phyloP scores from a whole-genome alignment of 2,329 filamentous ascomycete species.

The Fusarium foetens region DNA sequence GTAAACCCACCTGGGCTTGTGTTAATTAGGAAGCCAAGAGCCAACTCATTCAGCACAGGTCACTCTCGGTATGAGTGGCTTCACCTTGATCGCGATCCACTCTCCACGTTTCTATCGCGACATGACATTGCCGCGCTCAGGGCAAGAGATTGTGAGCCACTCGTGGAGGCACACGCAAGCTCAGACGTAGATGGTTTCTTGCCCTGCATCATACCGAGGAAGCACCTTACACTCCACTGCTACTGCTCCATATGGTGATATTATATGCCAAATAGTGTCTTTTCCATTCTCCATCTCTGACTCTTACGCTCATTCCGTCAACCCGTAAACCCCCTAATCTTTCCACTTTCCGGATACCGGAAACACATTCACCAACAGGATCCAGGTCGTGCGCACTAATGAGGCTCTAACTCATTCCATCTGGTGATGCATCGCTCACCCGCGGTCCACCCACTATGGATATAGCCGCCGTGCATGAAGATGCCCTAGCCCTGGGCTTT shows the following conservation, averaged over 20 bases:
- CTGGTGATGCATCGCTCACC: conserved; percentile 35
- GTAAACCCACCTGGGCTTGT: conserved; percentile 26
- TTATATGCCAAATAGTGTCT: conserved; percentile 17
- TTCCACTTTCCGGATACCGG: conserved; percentile 21
- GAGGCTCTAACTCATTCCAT: conserved; percentile 11
- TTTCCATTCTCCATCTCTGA: conserved; percentile 14
- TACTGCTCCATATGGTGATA: conserved; percentile 19
- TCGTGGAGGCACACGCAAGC: conserved; percentile 18
- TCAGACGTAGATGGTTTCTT: conserved; percentile 11
- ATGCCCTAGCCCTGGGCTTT: conserved; percentile 15
- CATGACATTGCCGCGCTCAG: conserved; percentile 15
- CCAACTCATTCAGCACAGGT: conserved; percentile 17
- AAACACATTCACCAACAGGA: conserved; percentile 1
- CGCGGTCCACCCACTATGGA: conserved; percentile 37
- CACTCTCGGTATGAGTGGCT: conserved; percentile 29
- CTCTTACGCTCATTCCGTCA: not conserved
- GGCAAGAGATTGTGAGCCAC: conserved; percentile 1
- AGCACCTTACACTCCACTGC: conserved; percentile 33
- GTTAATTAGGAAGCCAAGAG: conserved; percentile 37
- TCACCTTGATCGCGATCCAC: conserved; percentile 23
- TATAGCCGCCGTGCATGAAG: conserved; percentile 40
- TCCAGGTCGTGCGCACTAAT: conserved; percentile 19
- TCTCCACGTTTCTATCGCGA: conserved; percentile 25
- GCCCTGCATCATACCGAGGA: conserved; percentile 23
- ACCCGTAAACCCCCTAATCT: not conserved